Conservation (phyloP, 257 asterid genomes). For the Capsicum rhomboideum region DNA sequence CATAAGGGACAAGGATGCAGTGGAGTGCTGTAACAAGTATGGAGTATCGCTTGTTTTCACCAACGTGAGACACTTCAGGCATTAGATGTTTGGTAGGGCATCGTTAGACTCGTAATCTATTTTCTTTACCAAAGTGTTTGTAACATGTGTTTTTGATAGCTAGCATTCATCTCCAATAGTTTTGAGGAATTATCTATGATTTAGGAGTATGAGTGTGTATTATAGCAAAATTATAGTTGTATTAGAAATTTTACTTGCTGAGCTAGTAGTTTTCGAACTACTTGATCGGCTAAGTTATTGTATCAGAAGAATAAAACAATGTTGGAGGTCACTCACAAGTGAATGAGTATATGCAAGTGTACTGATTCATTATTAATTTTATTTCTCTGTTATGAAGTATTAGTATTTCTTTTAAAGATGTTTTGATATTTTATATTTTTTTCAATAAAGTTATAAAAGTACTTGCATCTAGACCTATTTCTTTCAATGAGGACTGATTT, state of each 20-base stretch:
- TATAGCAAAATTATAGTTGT: neutral
- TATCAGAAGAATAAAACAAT: neutral
- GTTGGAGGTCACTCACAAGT: neutral
- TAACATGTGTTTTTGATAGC: neutral
- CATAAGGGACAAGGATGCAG: slow-evolving; percentile 75
- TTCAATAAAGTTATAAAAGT: neutral
- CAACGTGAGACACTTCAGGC: slow-evolving; percentile 89
- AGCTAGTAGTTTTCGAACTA: neutral
- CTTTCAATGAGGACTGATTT: no score
- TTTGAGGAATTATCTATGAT: neutral
- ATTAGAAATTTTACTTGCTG: neutral
- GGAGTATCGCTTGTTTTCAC: slow-evolving; percentile 76
- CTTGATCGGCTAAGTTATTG: neutral
- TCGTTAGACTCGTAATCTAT: neutral
- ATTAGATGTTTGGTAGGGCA: slow-evolving; percentile 21
- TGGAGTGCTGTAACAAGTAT: slow-evolving; percentile 83
- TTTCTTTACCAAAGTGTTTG: neutral
- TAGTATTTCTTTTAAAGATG: no score
- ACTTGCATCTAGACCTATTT: neutral
- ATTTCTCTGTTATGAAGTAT: neutral
- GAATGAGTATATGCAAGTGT: neutral
- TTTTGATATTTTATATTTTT: no score
- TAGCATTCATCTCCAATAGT: neutral
- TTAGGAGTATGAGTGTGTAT: neutral
- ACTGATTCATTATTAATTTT: neutral